These are phyloP conservation scores for Allomyces javanicus DNA, from an alignment of 192 early-diverging fungal species.

Conservation along the genomic window DNA sequence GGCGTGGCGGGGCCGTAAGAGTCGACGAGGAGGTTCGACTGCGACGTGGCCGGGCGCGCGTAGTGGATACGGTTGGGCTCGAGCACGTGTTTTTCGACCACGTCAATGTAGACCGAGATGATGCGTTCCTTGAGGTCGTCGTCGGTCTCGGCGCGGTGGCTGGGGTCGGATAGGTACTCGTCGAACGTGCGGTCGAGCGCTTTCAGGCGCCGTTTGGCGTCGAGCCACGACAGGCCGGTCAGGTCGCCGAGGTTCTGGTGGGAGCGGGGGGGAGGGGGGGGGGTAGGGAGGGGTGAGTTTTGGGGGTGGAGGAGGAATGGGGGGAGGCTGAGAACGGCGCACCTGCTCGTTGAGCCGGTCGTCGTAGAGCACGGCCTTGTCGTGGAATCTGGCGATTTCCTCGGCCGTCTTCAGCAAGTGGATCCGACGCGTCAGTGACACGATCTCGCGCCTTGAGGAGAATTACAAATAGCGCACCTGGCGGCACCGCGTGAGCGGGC, in stretches of 20 bases:
- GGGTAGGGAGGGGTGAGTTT: no score
- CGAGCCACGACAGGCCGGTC: neutral
- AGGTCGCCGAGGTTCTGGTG: neutral
- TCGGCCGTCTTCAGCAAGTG: neutral
- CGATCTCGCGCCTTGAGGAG: no score
- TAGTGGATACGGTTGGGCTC: neutral
- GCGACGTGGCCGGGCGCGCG: neutral
- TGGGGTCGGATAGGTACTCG: neutral
- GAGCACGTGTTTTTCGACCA: neutral
- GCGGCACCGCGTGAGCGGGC: neutral
- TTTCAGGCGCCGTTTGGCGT: neutral
- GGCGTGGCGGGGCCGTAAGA: neutral
- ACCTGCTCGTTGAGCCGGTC: neutral
- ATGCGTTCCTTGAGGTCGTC: neutral
- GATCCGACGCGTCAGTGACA: no score
- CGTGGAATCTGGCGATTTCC: neutral
- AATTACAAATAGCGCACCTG: neutral
- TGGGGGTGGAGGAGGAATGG: no score
- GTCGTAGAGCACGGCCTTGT: neutral
- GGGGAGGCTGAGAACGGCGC: no score
- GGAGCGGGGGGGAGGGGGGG: no score
- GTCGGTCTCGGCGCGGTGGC: neutral
- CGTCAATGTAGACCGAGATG: neutral
- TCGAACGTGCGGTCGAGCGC: neutral
- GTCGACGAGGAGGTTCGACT: neutral